Percentiles rank a stretch among this genome's conserved stretches.
phyloP scores from a whole-genome alignment of 352 stramenopile genomes.

The Phytophthora macrochlamydospora region DNA sequence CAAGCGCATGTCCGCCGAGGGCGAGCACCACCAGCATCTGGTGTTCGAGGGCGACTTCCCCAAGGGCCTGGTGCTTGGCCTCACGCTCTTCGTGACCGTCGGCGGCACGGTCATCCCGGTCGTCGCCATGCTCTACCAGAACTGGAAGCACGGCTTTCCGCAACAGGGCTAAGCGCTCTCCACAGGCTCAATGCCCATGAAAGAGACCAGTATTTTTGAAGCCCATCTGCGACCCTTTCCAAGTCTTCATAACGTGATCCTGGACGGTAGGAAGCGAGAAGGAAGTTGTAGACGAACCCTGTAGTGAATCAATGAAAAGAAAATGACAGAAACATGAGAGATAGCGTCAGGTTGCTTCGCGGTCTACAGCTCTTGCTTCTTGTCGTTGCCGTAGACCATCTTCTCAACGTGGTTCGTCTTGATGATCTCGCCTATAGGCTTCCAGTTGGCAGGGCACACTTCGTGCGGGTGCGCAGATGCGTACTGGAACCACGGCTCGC shows the following conservation, averaged over 20 bases:
- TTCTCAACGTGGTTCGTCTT: conserved; percentile 85
- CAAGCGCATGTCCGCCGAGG: conserved; percentile 74
- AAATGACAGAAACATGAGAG: conserved; percentile 19
- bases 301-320: conserved; percentile 29
- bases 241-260: conserved; percentile 13
- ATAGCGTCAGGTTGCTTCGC: neutral
- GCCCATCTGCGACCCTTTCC: conserved; percentile 1
- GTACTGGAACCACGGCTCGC: too few relatives aligned
- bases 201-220: conserved; percentile 28
- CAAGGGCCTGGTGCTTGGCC: conserved; percentile 67
- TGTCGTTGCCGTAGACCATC: conserved; percentile 67
- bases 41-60: conserved; percentile 86
- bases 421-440: conserved; percentile 81
- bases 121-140: conserved; percentile 80
- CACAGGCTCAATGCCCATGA: conserved; percentile 1
- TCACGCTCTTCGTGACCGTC: conserved; percentile 65
- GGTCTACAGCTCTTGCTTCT: conserved; percentile 53
- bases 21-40: conserved; percentile 85
- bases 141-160: conserved; percentile 91
- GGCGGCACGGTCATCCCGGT: conserved; percentile 71
- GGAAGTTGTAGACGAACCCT: conserved; percentile 7
- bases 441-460: conserved; percentile 88
- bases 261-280: conserved; percentile 7
- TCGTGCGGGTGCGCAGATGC: conserved; percentile 67
- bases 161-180: conserved; percentile 63